Evolutionary conservation across 495 filamentous ascomycete genomes (phyloP), one percentile per base, ranked within the genome.

Genomic region (Annulohypoxylon nitens): DNA sequence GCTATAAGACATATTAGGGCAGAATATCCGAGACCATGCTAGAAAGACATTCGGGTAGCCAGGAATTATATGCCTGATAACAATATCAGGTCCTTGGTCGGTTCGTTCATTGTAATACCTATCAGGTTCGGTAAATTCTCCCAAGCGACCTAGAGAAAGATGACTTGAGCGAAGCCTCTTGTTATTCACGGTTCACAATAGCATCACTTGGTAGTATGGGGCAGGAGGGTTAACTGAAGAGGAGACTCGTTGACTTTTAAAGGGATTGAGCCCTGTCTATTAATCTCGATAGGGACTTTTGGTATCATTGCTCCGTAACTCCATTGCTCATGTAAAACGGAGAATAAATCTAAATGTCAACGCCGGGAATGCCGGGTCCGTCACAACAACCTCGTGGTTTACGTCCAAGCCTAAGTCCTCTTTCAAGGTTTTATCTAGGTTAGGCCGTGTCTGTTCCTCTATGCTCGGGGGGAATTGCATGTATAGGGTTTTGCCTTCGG

Each of bases 401-500:
- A 79, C 75, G 39, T 77, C 75, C 55, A 86, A 54, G 20, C 84
- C 84, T 61, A 97, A 80, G 8, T 80, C 83, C 47, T 69, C 54
- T 18, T 65, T 70, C 26, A 90, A 74, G 78, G 90, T 97, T 83
- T 92, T 92, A 48, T 86, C 85, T 72, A 99, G 82, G 80, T 99
- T 97, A 30, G 88, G 87, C 59, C 92, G 83, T 3, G 95, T 97
- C 78, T 92, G 87, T 82, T 92, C 89, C 78, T 94, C 92, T 62
- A 99, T 81, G 69, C 90, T 89, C 3, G 90, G 89, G 0, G 95
- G 95, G 36, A 88, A 90, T 68, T 93, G 93, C 83, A 95, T 95
- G 80, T 97, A 99, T 36, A 99, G 85, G 14, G 93, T 95, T 80
- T 89, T 93, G 45, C 88, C 88, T 78, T 93, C 91, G 0, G 92